Percentiles rank a stretch among this genome's conserved stretches.
phyloP scores from a whole-genome alignment of 2,329 filamentous ascomycete species.

The Juglanconis juglandina region DNA sequence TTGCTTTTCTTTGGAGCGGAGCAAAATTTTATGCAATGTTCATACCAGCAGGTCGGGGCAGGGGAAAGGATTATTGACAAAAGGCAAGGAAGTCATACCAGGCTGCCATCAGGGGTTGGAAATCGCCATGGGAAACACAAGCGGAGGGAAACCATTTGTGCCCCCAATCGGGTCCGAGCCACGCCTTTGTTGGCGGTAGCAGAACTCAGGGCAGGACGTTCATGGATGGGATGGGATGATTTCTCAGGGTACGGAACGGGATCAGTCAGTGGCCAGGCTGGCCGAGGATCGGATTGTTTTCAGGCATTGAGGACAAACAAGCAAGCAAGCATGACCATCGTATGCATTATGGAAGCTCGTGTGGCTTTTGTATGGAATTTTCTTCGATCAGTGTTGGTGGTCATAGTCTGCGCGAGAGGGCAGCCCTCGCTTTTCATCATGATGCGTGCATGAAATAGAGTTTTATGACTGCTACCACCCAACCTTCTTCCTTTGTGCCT shows the following conservation, averaged over 20 bases:
- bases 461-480: conserved; percentile 1
- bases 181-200: background rate
- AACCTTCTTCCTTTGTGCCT: background rate
- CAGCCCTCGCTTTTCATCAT: background rate
- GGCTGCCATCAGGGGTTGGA: conserved; percentile 2
- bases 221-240: background rate
- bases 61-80: background rate
- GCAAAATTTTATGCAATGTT: conserved; percentile 1
- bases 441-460: conserved; percentile 8
- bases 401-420: background rate
- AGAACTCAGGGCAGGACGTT: background rate
- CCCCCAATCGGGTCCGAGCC: background rate
- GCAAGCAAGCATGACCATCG: conserved; percentile 12
- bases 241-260: conserved; percentile 3
- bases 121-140: background rate
- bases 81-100: background rate
- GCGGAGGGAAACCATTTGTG: background rate
- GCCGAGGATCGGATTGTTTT: background rate
- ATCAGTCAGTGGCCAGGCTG: background rate
- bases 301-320: background rate
- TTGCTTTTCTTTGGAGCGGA: conserved; percentile 5
- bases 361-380: conserved; percentile 14
- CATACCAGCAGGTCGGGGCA: conserved; percentile 2
- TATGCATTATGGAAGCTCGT: conserved; percentile 12
- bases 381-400: conserved; percentile 7